Base-by-base conservation (phyloP, 768 basidiomycete species). In the Paxillus rubicundulus region DNA sequence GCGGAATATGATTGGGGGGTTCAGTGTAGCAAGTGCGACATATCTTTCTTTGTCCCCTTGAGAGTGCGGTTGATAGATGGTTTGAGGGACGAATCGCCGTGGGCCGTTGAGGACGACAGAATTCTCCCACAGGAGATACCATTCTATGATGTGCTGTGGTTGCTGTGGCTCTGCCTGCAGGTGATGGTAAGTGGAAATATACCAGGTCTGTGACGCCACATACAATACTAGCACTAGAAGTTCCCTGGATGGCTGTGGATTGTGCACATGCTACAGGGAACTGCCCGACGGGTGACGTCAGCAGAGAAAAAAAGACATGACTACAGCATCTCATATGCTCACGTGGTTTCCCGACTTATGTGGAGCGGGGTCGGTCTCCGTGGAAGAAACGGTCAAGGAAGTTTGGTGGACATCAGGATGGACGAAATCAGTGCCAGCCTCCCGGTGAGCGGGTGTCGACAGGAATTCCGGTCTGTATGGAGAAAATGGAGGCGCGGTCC, bases 11-110 rank as follows among this genome's bases (percentile, higher is more conserved):
- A 88, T 82, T 1, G 86, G 85, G 2, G 60, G 63, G 50, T 82
- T 81, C 24, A 89, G 70, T 0, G 73, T 64, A 18, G 83, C 81
- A 51, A 81, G 82, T 46, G 85, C 82, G 7, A 89, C 86, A 50
- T 89, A 89, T 38, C 86, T 80, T 27, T 81, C 80, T 34, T 78
- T 77, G 65, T 89, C 87, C 57, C 84, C 86, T 40, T 78, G 79
- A 2, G 84, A 86, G 57, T 85, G 81, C 1, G 87, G 87, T 52
- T 79, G 79, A 63, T 89, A 89, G 69, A 85, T 82, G 17, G 58
- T 70, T 63, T 89, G 87, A 7, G 84, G 85, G 2, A 89, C 68
- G 59, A 85, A 81, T 20, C 70, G 72, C 3, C 78, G 77, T 9
- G 69, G 67, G 17, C 57, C 55, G 9, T 63, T 59, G 8, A 69